Evolutionary conservation across 2,329 filamentous ascomycete genomes (phyloP), one percentile per base, ranked within the genome.

Genomic region (Colletotrichum plurivorum): DNA sequence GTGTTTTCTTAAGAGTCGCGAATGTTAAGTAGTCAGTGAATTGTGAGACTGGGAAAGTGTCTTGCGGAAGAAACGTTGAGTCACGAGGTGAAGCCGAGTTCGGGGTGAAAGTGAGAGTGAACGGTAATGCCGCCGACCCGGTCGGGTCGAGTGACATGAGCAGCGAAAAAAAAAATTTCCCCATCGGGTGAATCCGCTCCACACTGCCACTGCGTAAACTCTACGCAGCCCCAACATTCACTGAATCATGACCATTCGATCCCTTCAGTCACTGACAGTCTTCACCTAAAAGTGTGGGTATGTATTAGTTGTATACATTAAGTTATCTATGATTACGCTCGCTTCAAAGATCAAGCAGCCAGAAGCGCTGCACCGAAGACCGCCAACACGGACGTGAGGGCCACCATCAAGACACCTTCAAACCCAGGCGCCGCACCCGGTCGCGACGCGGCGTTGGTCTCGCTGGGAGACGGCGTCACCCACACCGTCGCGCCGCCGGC

Each of bases 151-250:
- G 25, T 59, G 66, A 63, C 49, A 48, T 65, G 65, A 65, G 66
- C n/a, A 16, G 55, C 54, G 51, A 54, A 48, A 65, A 69, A 65
- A 66, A 69, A 69, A 69, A 66, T 22, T 63, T 60, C 66, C 62
- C 48, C 55, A 51, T 66, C 61, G 66, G 66, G 62, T 69, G 36
- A 57, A 54, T 13, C 62, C 62, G 62, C 62, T 69, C 60, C 60
- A 68, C 65, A 46, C 25, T 36, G 13, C 49, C 55, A 16, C 54
- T 27, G 25, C 10, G 49, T 45, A 41, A 66, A 60, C 62, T 66
- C 31, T 55, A 46, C 57, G n/a, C 18, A 54, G 4, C 25, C 45
- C n/a, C 27, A 45, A 16, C 18, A 10, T 64, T 49, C 41, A 39
- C 45, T 57, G 52, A 43, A 57, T 49, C 31, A 27, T 18, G 41